These are phyloP conservation scores for Fusarium subtropicale DNA, from an alignment of 2,329 filamentous ascomycete species.

Conservation along the genomic window DNA sequence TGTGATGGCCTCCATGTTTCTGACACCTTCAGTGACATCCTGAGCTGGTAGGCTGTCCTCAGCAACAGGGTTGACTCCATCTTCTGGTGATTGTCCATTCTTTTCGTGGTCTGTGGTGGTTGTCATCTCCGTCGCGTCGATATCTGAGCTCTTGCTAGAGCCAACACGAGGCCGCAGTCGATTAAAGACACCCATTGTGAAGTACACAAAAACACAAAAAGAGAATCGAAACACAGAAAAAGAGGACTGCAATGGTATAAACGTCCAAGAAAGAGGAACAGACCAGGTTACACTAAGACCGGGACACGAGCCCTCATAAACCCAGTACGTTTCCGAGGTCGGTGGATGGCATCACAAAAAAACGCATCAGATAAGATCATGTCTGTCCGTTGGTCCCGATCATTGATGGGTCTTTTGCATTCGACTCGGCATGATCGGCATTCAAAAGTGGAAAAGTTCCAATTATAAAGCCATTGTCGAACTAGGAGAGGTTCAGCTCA, in stretches of 20 bases:
- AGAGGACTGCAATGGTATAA: too few relatives aligned
- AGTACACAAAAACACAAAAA: background rate
- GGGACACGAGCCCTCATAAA: background rate
- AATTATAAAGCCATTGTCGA: background rate
- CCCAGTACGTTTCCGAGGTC: conserved; percentile 5
- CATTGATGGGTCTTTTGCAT: background rate
- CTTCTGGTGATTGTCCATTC: conserved; percentile 4
- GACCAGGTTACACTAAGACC: background rate
- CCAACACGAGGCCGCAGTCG: background rate
- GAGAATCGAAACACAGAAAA: too few relatives aligned
- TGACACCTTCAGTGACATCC: conserved; percentile 40
- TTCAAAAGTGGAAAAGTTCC: conserved; percentile 13
- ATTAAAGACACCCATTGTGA: conserved; percentile 12
- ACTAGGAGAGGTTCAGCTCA: conserved; percentile 1
- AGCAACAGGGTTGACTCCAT: background rate
- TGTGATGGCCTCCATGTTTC: conserved; percentile 23
- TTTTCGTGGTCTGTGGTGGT: conserved; percentile 19
- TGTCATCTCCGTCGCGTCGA: conserved; percentile 4
- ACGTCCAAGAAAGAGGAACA: background rate
- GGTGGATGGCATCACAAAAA: conserved; percentile 20
- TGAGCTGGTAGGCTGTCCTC: conserved; percentile 10
- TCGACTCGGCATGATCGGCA: conserved; percentile 35
- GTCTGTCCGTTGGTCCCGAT: conserved; percentile 19
- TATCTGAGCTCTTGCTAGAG: conserved; percentile 8
- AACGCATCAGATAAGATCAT: conserved; percentile 44